Evolutionary conservation across 2,329 filamentous ascomycete genomes (phyloP), one percentile per base, ranked within the genome.

Genomic region (Daldinia eschscholtzii): DNA sequence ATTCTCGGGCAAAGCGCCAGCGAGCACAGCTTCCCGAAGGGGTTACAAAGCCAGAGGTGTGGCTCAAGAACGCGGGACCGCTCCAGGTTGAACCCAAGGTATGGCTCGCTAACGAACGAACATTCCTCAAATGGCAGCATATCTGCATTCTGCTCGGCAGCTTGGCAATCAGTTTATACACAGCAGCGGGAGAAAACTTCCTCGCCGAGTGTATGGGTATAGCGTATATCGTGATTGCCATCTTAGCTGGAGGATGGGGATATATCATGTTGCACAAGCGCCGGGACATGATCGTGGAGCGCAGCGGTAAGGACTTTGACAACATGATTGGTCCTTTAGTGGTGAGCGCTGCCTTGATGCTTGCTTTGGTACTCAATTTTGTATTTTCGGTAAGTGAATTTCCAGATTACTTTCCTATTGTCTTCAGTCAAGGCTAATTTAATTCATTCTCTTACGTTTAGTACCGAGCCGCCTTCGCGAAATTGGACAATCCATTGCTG

Each of bases 91-190:
- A 99, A 83, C 94, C 93, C 69, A 99, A 99, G 82, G 95, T 99
- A 33, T 99, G 96, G 95, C 90, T 99, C 64, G 96, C 96, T 61
- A 99, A 99, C 81, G 95, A 99, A 82, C 91, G 96, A 69, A 99
- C 96, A 0, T 99, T 98, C 79, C 91, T 99, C 80, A 98, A 98
- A 81, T 99, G 96, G 96, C 93, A 98, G 83, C 94, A 98, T 80
- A 94, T 99, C 76, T 91, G 90, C 69, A 89, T 99, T 56, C 86
- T 99, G 13, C 89, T 99, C 26, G 94, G 94, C 41, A 90, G 91
- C 23, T 82, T 99, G 33, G 93, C 93, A 0, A 83, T 99, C 12
- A 93, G 91, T 23, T 83, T 99, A 30, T 98, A 95, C 82, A 95
- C 97, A 74, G 93, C 95, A 0, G 94, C 94, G 0, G 92, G 93